Percentiles rank a stretch among this genome's conserved stretches.
Conservation (phyloP, 2,329 filamentous ascomycete species). For the Alternaria sp. region DNA sequence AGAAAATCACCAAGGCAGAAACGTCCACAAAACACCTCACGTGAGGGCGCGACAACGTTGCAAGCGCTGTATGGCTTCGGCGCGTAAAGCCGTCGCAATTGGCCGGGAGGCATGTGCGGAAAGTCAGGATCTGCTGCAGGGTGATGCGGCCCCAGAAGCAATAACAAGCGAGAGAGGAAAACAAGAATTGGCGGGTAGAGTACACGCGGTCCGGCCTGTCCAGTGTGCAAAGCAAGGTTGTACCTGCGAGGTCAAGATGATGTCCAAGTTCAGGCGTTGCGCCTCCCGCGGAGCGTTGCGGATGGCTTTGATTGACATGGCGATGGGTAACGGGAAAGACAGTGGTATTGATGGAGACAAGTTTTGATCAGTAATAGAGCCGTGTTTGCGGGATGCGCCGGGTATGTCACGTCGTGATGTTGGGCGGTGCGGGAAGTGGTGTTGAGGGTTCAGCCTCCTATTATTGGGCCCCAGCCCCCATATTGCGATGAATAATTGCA, state of each 20-base stretch:
- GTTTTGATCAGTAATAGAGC: not conserved
- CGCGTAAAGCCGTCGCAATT: slow-evolving; percentile 4
- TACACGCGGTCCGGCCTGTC: not conserved
- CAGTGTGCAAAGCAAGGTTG: not conserved
- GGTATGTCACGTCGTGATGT: not conserved
- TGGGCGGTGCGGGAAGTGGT: slow-evolving; percentile 11
- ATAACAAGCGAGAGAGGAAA: not conserved
- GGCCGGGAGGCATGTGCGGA: not conserved
- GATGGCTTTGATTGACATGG: not conserved
- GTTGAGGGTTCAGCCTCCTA: slow-evolving; percentile 33
- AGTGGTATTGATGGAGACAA: not conserved
- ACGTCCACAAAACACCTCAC: not conserved
- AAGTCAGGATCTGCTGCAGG: not conserved
- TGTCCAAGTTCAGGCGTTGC: slow-evolving; percentile 3
- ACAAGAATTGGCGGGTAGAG: not conserved
- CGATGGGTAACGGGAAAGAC: not conserved
- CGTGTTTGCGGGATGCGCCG: not conserved
- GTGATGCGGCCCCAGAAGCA: not conserved
- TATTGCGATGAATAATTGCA: slow-evolving; percentile 33
- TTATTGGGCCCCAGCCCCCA: slow-evolving; percentile 43
- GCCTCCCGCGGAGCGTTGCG: slow-evolving; percentile 11
- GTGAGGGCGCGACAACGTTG: slow-evolving; percentile 11
- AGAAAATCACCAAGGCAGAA: too few relatives aligned
- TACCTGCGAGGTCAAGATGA: slow-evolving; percentile 5
- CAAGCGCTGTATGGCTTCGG: slow-evolving; percentile 14